Conservation (phyloP, 805 yeast genomes). For the Candida schatavii region DNA sequence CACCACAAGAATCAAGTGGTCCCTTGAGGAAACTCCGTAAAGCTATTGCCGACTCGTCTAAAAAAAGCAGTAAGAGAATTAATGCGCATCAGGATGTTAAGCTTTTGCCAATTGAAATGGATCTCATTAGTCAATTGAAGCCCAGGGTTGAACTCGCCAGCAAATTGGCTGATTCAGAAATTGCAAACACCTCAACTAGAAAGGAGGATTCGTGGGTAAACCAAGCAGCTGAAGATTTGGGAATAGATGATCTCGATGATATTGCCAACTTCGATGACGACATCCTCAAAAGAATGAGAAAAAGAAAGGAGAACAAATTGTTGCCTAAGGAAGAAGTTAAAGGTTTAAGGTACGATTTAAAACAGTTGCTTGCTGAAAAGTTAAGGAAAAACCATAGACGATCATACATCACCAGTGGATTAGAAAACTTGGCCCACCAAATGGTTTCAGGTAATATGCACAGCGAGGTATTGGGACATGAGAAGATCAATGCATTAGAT, state of each 20-base stretch:
- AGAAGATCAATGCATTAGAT: slow-evolving; percentile 63
- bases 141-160: slow-evolving; percentile 68
- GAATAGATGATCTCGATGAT: slow-evolving; percentile 67
- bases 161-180: slow-evolving; percentile 69
- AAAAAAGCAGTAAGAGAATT: slow-evolving; percentile 19
- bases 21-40: slow-evolving; percentile 75
- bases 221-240: slow-evolving; percentile 92
- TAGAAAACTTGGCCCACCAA: slow-evolving; percentile 73
- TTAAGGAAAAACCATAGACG: slow-evolving; percentile 62
- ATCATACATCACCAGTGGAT: slow-evolving; percentile 77
- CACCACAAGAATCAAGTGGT: slow-evolving; percentile 91
- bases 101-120: slow-evolving; percentile 73
- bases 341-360: slow-evolving; percentile 49
- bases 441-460: slow-evolving; percentile 68
- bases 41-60: slow-evolving; percentile 38
- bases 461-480: slow-evolving; percentile 65
- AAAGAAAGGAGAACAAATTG: slow-evolving; percentile 37
- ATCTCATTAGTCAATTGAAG: slow-evolving; percentile 65
- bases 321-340: slow-evolving; percentile 50
- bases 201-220: slow-evolving; percentile 80
- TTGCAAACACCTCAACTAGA: slow-evolving; percentile 54
- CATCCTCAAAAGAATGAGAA: slow-evolving; percentile 59
- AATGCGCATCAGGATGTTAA: slow-evolving; percentile 52
- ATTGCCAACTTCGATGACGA: slow-evolving; percentile 64
- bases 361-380: slow-evolving; percentile 48